Conservation (phyloP, 2,329 filamentous ascomycete genomes). For the Pseudogymnoascus sp. region DNA sequence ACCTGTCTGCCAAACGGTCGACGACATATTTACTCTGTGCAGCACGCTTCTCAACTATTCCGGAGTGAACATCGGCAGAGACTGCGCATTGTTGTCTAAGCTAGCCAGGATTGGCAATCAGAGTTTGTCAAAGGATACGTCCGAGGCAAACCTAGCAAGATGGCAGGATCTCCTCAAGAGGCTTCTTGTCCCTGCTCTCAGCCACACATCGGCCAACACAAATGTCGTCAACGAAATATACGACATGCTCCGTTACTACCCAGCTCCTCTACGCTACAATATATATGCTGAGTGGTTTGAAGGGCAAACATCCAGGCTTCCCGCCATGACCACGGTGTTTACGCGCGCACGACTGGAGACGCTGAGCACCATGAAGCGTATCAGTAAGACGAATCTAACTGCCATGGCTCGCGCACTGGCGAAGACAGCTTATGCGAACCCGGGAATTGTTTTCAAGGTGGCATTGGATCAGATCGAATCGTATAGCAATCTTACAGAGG, state of each 20-base stretch:
- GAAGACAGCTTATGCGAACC: slow-evolving; percentile 85
- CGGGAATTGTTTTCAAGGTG: slow-evolving; percentile 83
- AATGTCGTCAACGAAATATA: slow-evolving; percentile 80
- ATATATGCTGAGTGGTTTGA: slow-evolving; percentile 93
- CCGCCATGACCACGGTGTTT: slow-evolving; percentile 73
- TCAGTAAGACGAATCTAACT: slow-evolving; percentile 78
- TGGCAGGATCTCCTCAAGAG: slow-evolving; percentile 82
- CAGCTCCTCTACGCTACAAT: slow-evolving; percentile 67
- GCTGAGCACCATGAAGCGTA: slow-evolving; percentile 75
- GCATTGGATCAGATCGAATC: slow-evolving; percentile 86
- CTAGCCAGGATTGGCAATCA: slow-evolving; percentile 76
- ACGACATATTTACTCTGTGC: slow-evolving; percentile 84
- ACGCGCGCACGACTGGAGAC: slow-evolving; percentile 70
- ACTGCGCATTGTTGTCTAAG: slow-evolving; percentile 69
- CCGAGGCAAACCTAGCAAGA: slow-evolving; percentile 59
- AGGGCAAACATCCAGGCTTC: slow-evolving; percentile 65
- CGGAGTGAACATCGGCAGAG: slow-evolving; percentile 82
- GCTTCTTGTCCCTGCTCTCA: slow-evolving; percentile 79
- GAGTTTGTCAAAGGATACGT: slow-evolving; percentile 62
- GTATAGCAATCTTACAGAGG: slow-evolving; percentile 90
- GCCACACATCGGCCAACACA: slow-evolving; percentile 76
- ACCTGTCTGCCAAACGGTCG: slow-evolving; percentile 79
- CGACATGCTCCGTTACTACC: slow-evolving; percentile 70
- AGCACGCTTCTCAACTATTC: slow-evolving; percentile 76
- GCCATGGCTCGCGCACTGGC: slow-evolving; percentile 82